Conservation (phyloP, 495 filamentous ascomycete genomes). For the Penicillium riverlandense region DNA sequence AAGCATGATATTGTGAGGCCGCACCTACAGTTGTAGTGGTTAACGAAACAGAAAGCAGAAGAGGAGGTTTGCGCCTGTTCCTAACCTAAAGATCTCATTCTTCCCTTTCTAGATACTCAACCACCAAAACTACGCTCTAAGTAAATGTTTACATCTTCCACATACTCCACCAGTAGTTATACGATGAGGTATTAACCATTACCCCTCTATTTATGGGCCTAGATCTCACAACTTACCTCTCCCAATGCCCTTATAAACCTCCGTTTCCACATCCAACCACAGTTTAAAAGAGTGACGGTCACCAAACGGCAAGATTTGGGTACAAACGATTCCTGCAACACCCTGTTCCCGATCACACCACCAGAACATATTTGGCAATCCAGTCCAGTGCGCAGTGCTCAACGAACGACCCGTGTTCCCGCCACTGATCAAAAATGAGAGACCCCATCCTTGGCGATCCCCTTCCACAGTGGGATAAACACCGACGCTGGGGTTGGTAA, state of each 20-base stretch:
- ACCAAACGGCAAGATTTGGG: constrained; percentile 53
- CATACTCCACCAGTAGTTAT: no score
- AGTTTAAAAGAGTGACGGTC: constrained; percentile 1
- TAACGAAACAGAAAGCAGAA: no score
- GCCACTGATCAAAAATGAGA: constrained; percentile 42
- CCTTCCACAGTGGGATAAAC: constrained; percentile 44
- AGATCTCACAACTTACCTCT: no score
- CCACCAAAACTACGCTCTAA: no score
- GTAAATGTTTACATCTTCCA: no score
- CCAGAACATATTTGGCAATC: constrained; percentile 55
- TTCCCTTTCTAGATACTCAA: no score
- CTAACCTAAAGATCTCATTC: no score
- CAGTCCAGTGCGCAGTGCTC: constrained; percentile 49
- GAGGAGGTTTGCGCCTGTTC: no score
- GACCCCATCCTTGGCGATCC: constrained; percentile 52
- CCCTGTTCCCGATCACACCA: constrained; percentile 53
- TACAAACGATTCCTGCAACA: constrained; percentile 48
- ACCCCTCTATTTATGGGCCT: no score
- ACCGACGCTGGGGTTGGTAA: constrained; percentile 36
- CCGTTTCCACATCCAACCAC: constrained; percentile 1
- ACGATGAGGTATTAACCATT: no score
- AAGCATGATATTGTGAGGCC: no score
- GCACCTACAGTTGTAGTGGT: no score
- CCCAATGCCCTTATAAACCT: neutral
- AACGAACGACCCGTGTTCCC: constrained; percentile 40